Evolutionary conservation across 1,284 basidiomycete species (phyloP).

Genomic region (Wolfiporia cocos): DNA sequence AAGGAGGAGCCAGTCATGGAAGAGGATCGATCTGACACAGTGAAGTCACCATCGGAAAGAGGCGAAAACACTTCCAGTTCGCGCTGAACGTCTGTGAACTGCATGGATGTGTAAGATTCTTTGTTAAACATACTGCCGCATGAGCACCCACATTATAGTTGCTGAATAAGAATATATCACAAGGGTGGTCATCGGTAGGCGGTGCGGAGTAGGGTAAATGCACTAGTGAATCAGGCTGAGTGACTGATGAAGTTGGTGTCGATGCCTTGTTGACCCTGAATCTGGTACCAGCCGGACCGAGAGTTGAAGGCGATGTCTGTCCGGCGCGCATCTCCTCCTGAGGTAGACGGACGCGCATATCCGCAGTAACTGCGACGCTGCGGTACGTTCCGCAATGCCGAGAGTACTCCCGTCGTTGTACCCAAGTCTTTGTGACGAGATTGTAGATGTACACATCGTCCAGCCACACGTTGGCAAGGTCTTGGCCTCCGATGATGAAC

Average conservation of each 20-base stretch:
- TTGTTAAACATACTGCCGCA: too few relatives aligned
- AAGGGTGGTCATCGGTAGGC: constrained; percentile 69
- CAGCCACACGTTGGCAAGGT: constrained; percentile 86
- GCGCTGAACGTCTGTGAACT: constrained; percentile 93
- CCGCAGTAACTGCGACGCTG: constrained; percentile 77
- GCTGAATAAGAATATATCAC: constrained; percentile 77
- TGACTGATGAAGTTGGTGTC: constrained; percentile 34
- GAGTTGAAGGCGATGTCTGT: constrained; percentile 29
- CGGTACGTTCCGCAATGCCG: constrained; percentile 92
- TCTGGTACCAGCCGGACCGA: constrained; percentile 52
- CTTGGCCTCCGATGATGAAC: constrained; percentile 94
- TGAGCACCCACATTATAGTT: constrained; percentile 75
- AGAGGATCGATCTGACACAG: constrained; percentile 67
- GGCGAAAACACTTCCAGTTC: constrained; percentile 87
- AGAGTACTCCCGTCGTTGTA: constrained; percentile 74
- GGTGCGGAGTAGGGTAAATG: constrained; percentile 70
- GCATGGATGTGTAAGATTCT: constrained; percentile 19
- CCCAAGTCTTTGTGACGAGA: constrained; percentile 67
- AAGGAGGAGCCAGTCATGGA: constrained; percentile 71
- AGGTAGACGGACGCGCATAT: constrained; percentile 61
- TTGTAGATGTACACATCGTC: constrained; percentile 90
- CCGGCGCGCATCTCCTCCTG: constrained; percentile 46
- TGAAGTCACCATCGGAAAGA: constrained; percentile 64
- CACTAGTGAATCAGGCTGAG: constrained; percentile 54
- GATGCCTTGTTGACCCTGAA: constrained; percentile 43